phyloP scores from a whole-genome alignment of 345 rosid genomes.

The Arabidopsis thaliana region DNA sequence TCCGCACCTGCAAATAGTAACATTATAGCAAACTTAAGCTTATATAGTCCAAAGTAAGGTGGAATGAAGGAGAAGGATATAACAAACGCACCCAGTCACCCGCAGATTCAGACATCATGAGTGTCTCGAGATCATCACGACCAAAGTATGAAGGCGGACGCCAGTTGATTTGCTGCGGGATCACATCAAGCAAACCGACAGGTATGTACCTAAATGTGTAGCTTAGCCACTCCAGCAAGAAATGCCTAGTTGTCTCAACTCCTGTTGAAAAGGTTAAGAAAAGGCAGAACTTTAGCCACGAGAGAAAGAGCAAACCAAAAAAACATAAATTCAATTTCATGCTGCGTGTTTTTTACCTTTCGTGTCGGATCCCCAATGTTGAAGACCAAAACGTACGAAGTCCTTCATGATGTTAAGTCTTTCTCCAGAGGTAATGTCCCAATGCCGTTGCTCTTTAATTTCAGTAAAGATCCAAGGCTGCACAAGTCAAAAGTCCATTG shows the following conservation, averaged over 20 bases:
- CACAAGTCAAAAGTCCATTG: slow-evolving; percentile 29
- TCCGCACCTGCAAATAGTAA: slow-evolving; percentile 60
- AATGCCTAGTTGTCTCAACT: slow-evolving; percentile 90
- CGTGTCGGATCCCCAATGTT: slow-evolving; percentile 96
- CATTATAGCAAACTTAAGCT: background rate
- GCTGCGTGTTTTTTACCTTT: slow-evolving; percentile 56
- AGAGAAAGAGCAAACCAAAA: background rate
- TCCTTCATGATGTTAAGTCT: slow-evolving; percentile 84
- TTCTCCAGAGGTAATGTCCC: slow-evolving; percentile 93
- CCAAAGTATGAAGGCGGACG: slow-evolving; percentile 90
- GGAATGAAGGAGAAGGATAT: background rate
- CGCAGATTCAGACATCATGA: slow-evolving; percentile 94
- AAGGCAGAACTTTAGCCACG: slow-evolving; percentile 22
- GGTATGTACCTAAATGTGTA: slow-evolving; percentile 85
- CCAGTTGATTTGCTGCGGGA: slow-evolving; percentile 87
- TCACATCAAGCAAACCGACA: slow-evolving; percentile 82
- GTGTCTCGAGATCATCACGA: slow-evolving; percentile 95
- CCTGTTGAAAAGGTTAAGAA: slow-evolving; percentile 44
- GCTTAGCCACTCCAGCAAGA: slow-evolving; percentile 95
- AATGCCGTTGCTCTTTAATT: slow-evolving; percentile 92
- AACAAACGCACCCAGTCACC: slow-evolving; percentile 80
- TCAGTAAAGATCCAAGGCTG: slow-evolving; percentile 99
- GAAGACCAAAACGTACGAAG: slow-evolving; percentile 75
- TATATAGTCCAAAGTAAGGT: background rate
- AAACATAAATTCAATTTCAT: background rate